Base-by-base conservation (phyloP, 192 early-diverging fungal genomes). In the Entomortierella beljakovae region DNA sequence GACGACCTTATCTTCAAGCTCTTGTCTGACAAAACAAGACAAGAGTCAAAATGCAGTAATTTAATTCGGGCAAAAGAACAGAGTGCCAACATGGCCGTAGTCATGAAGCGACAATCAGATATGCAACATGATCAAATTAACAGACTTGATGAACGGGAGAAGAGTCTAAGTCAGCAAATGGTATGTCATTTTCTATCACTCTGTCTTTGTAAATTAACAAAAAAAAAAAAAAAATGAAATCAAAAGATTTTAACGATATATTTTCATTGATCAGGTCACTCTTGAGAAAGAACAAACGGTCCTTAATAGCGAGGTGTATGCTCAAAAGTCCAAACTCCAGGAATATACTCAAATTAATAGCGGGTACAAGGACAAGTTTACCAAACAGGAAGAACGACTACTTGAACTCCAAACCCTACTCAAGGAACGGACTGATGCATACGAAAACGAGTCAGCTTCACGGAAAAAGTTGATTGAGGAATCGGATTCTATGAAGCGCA, bases 121-220 rank as follows among this genome's bases (percentile, higher is more conserved):
- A 93, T 93, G 83, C 95, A 96, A 75, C 81, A 93, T 71, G 95
- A 96, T 62, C 89, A 91, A 65, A 92, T 97, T 56, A 87, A 90
- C 38, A 86, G 85, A 31, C 70, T 94, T 11, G 93, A 97, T 70
- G 94, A 96, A 52, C 88, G 88, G 34, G 96, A 96, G 63, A 91
- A 92, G 58, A 74, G 67, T 8, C 69, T 95, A 34, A 73, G 82
- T 15, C 81, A 82, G 35, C 93, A 96, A 81, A 68, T 95, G 71
- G 88, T 94, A 33, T 33, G 54, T 25, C 18, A 28, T 22, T 20
- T 29, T 25, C 3, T 15, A 23, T 7, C 16, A 6, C 8, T 52
- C n/a, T 32, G 55, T 32, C 22, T 8, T n/a, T n/a, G n/a, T n/a
- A n/a, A n/a, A n/a, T n/a, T n/a, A n/a, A n/a, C n/a, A n/a, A n/a